A percentile compares a stretch with the other conserved stretches of the same genome.
Evolutionary conservation across 2,329 filamentous ascomycete genomes (phyloP).

Genomic region (Stylonectria norvegica): DNA sequence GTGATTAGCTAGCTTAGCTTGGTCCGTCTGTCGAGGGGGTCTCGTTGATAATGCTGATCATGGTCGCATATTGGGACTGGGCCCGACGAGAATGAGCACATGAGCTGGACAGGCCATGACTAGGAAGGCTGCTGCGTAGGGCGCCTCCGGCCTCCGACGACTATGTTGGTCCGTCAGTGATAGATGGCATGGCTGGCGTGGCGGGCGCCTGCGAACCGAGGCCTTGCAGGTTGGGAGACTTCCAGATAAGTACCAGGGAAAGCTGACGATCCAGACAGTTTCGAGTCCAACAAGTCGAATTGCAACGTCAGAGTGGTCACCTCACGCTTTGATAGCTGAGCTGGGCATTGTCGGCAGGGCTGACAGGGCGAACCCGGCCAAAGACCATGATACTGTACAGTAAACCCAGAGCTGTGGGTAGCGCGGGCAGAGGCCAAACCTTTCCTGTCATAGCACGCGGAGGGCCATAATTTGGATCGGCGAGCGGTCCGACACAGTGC

Average conservation of each 20-base stretch:
- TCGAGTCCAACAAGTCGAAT: no score
- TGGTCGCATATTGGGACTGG: slow-evolving; percentile 6
- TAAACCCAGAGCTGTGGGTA: slow-evolving; percentile 15
- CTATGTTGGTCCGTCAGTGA: no score
- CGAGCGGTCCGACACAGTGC: slow-evolving; percentile 13
- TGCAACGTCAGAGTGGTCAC: no score
- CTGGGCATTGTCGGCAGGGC: no score
- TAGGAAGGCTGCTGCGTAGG: slow-evolving; percentile 3
- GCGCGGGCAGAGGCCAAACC: slow-evolving; percentile 11
- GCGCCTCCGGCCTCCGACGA: no score
- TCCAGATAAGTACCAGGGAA: no score
- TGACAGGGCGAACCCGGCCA: slow-evolving; percentile 1
- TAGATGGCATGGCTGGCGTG: no score
- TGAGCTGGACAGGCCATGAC: slow-evolving; percentile 1
- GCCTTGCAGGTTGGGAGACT: no score
- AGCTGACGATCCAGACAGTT: no score
- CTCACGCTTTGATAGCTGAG: no score
- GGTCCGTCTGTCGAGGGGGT: slow-evolving; percentile 1
- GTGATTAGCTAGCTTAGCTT: slow-evolving; percentile 2
- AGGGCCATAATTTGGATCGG: slow-evolving; percentile 17
- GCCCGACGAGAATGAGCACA: slow-evolving; percentile 3
- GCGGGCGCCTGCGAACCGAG: no score
- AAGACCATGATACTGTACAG: neutral
- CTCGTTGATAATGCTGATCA: slow-evolving; percentile 3
- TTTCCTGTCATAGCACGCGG: slow-evolving; percentile 9